phyloP scores from a whole-genome alignment of 805 yeast species.

The Debaryomyces tyrocola region DNA sequence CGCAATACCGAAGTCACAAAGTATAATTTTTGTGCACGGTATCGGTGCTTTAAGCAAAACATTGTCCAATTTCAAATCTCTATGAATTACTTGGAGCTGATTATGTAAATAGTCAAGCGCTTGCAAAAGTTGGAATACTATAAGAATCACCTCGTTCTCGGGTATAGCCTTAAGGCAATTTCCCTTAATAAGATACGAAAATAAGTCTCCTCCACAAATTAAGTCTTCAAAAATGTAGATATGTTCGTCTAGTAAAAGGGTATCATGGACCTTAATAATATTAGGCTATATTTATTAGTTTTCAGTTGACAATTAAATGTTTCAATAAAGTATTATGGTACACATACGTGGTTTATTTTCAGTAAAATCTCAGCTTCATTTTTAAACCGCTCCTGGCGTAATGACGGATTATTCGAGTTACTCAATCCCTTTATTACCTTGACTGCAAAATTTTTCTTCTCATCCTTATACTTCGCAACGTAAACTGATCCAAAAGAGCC shows the following conservation, averaged over 20 bases:
- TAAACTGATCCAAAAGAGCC: slow-evolving; percentile 62
- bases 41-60: slow-evolving; percentile 54
- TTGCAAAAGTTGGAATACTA: slow-evolving; percentile 54
- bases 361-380: slow-evolving; percentile 44
- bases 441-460: slow-evolving; percentile 45
- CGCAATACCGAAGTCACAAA: slow-evolving; percentile 69
- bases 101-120: slow-evolving; percentile 58
- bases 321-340: too few species aligned
- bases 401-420: not conserved
- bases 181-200: slow-evolving; percentile 51
- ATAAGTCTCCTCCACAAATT: slow-evolving; percentile 58
- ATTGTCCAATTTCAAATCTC: slow-evolving; percentile 69
- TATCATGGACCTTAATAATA: slow-evolving; percentile 45
- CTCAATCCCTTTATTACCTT: slow-evolving; percentile 32
- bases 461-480: slow-evolving; percentile 26
- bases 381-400: slow-evolving; percentile 1
- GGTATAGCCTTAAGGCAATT: slow-evolving; percentile 41
- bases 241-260: slow-evolving; percentile 22
- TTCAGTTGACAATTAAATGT: not conserved
- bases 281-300: slow-evolving; percentile 36
- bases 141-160: slow-evolving; percentile 55
- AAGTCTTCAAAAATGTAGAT: slow-evolving; percentile 50
- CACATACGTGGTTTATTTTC: slow-evolving; percentile 39
- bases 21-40: slow-evolving; percentile 51
- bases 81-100: slow-evolving; percentile 52